Conservation (phyloP, 805 yeast species). For the Candida yuanshanica region DNA sequence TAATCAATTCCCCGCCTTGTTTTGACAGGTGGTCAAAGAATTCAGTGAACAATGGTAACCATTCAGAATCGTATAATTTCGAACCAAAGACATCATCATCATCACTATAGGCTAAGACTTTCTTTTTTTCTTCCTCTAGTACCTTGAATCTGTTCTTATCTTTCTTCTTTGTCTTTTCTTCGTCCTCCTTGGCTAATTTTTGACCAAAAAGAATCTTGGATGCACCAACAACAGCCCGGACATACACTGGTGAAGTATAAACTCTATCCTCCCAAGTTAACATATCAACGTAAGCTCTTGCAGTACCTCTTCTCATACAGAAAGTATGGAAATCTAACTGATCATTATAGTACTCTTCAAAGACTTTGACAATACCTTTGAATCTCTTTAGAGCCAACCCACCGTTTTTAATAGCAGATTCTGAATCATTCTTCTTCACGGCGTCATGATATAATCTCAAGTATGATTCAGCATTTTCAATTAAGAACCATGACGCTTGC, state of each 20-base stretch:
- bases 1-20: slow-evolving; percentile 40
- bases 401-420: slow-evolving; percentile 39
- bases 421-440: slow-evolving; percentile 30
- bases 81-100: slow-evolving; percentile 62
- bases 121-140: slow-evolving; percentile 45
- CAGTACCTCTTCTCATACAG: slow-evolving; percentile 86
- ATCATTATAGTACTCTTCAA: slow-evolving; percentile 68
- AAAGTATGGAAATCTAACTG: slow-evolving; percentile 94
- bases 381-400: slow-evolving; percentile 83
- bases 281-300: slow-evolving; percentile 74
- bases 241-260: slow-evolving; percentile 62
- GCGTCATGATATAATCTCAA: slow-evolving; percentile 48
- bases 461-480: slow-evolving; percentile 82
- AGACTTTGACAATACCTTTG: slow-evolving; percentile 58
- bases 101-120: slow-evolving; percentile 33
- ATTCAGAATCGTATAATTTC: slow-evolving; percentile 29
- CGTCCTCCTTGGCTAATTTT: slow-evolving; percentile 9
- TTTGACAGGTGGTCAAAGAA: slow-evolving; percentile 33
- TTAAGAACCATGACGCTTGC: slow-evolving; percentile 89
- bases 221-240: slow-evolving; percentile 66
- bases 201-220: slow-evolving; percentile 38
- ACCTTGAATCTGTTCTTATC: slow-evolving; percentile 52
- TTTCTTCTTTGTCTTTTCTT: slow-evolving; percentile 37
- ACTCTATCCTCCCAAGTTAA: slow-evolving; percentile 77
- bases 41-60: slow-evolving; percentile 40